Evolutionary conservation across 1,284 basidiomycete species (phyloP), one percentile per base, ranked within the genome.

Genomic region (Neolentinus lepideus): DNA sequence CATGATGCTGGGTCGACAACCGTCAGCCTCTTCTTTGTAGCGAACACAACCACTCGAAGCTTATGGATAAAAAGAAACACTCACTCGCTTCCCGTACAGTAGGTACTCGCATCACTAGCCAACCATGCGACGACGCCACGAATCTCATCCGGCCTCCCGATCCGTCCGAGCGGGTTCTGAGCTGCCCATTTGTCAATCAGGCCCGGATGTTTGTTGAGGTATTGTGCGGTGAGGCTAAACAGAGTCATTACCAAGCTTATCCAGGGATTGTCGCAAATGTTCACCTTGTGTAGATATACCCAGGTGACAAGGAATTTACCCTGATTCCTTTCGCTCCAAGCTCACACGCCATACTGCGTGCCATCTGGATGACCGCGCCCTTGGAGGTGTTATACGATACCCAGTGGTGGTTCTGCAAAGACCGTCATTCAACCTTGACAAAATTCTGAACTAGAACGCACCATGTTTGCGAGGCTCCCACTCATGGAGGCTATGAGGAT

Each of bases 401-500:
- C 69, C 69, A 72, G 55, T 65, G 52, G 43, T 54, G 47, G 33
- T 36, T 24, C 38, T 45, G 46, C 21, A 21, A 21, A 16, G 22
- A 24, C 22, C 16, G 24, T 24, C 11, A 25, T 8, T 4, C 12
- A n/a, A 6, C 47, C n/a, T 9, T 50, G 16, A 19, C 26, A 45
- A 22, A 31, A 53, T 19, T 10, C 4, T 29, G 11, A 33, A 33
- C 26, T 35, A 45, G 16, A 19, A 25, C 54, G 14, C 21, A 54
- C 58, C 50, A 47, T 24, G 24, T 56, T 56, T 8, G 56, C 43
- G 21, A 57, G 25, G 27, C 51, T 70, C 9, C 76, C 78, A 27
- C 71, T 73, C 73, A 80, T 77, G 51, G 74, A 76, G 14, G 72
- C 78, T 50, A 78, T 74, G 48, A 80, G 64, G 55, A 75, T 75